phyloP scores from a whole-genome alignment of 2,329 filamentous ascomycete species.

The Aspergillus felis region DNA sequence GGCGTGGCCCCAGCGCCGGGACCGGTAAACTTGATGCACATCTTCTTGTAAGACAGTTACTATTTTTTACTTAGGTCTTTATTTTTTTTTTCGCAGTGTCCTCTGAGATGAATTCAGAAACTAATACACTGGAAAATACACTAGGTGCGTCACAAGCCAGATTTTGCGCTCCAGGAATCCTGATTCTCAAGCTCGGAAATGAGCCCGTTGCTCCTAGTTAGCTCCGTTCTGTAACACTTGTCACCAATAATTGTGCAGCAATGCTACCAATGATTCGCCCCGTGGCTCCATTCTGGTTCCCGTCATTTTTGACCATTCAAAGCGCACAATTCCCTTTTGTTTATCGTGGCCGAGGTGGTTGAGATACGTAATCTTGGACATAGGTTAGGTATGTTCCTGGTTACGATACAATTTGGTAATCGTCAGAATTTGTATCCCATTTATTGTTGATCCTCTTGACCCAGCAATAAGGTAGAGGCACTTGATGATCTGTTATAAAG shows the following conservation, averaged over 20 bases:
- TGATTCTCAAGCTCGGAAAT: conserved; percentile 9
- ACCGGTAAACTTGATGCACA: conserved; percentile 21
- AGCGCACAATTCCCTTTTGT: conserved; percentile 1
- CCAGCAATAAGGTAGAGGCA: too few relatives aligned
- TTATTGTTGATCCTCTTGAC: background rate
- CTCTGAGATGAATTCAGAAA: background rate
- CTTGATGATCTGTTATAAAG: background rate
- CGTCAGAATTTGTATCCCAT: background rate
- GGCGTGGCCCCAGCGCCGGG: conserved; percentile 21
- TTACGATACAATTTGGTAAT: background rate
- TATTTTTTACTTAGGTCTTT: background rate
- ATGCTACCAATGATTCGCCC: conserved; percentile 7
- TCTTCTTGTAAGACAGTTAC: conserved; percentile 16
- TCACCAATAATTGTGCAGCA: conserved; percentile 6
- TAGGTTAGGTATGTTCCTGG: background rate
- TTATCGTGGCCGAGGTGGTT: background rate
- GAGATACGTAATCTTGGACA: background rate
- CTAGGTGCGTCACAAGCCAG: background rate
- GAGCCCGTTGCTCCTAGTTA: conserved; percentile 7
- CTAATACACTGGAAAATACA: background rate
- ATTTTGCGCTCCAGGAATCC: conserved; percentile 2
- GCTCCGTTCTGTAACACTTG: conserved; percentile 14
- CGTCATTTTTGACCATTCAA: conserved; percentile 4
- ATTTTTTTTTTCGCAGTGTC: background rate
- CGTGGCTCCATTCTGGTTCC: background rate